Evolutionary conservation across 495 filamentous ascomycete genomes (phyloP).

Genomic region (Xanthoparmelia taractica): DNA sequence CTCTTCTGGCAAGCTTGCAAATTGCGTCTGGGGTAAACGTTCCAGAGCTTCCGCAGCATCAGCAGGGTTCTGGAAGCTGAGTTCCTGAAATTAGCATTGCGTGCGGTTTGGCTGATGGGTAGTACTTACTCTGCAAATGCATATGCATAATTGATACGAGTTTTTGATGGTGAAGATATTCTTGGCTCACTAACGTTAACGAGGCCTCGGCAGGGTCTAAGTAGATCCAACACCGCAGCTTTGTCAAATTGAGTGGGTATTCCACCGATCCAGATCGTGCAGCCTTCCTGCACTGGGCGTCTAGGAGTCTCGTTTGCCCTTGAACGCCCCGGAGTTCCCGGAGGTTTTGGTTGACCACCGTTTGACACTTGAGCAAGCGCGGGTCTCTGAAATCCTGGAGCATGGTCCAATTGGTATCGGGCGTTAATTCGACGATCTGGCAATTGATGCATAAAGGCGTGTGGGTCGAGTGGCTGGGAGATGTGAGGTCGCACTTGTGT

Average conservation of each 20-base stretch:
- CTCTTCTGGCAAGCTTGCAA: constrained; percentile 1
- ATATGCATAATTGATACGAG: background rate
- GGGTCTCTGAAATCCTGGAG: background rate
- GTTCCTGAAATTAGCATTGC: background rate
- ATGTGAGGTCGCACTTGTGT: background rate
- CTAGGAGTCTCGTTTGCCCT: background rate
- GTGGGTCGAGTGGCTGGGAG: background rate
- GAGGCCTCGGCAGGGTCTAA: constrained; percentile 8
- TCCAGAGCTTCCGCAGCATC: constrained; percentile 11
- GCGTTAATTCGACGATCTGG: background rate
- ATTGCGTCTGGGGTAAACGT: constrained; percentile 9
- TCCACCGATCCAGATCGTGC: constrained; percentile 15
- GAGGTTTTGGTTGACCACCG: background rate
- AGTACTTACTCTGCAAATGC: constrained; percentile 8
- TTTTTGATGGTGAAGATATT: background rate
- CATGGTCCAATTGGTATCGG: background rate
- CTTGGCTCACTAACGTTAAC: background rate
- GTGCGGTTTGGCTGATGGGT: background rate
- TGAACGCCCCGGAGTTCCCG: background rate
- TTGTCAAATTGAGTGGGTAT: background rate
- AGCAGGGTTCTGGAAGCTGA: constrained; percentile 2
- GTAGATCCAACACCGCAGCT: constrained; percentile 1
- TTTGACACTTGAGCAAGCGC: constrained; percentile 10
- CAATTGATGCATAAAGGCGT: background rate
- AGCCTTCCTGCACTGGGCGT: background rate